phyloP scores from a whole-genome alignment of 176 grass and related monocot species.

The Aegilops bicornis region DNA sequence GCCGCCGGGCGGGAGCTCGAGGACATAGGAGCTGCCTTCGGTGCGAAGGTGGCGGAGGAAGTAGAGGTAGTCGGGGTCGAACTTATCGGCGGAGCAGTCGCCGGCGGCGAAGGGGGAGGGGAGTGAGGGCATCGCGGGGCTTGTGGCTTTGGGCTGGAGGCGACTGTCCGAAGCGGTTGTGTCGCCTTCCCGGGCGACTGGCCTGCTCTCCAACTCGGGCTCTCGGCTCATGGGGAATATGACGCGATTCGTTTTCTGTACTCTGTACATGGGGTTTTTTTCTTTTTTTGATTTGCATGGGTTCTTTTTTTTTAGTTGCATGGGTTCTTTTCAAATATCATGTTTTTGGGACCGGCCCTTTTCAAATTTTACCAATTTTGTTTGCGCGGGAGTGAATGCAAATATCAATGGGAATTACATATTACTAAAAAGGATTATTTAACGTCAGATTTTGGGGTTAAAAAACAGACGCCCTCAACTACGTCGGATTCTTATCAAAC shows the following conservation, averaged over 20 bases:
- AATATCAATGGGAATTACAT: background rate
- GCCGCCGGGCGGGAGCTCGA: conserved; percentile 37
- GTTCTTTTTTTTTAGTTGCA: no score
- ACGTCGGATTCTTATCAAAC: no score
- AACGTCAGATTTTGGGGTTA: no score
- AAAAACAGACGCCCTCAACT: no score
- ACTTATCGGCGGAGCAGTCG: conserved; percentile 27
- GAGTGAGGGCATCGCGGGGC: background rate
- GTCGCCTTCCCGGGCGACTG: background rate
- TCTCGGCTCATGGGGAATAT: background rate
- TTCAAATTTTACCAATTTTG: background rate
- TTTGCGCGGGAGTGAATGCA: background rate
- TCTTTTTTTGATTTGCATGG: background rate
- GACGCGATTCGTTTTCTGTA: background rate
- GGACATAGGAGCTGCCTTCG: conserved; percentile 49
- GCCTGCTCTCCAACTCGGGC: background rate
- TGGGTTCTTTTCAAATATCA: background rate
- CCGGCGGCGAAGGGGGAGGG: conserved; percentile 5
- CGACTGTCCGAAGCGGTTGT: conserved; percentile 7
- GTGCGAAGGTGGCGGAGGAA: conserved; percentile 56
- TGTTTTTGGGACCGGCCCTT: background rate
- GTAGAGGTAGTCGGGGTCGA: conserved; percentile 59
- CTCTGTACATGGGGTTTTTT: background rate
- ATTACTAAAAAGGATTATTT: no score
- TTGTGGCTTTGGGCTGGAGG: conserved; percentile 7